phyloP scores from a whole-genome alignment of 1,284 basidiomycete species.

The Trametes polyzona region DNA sequence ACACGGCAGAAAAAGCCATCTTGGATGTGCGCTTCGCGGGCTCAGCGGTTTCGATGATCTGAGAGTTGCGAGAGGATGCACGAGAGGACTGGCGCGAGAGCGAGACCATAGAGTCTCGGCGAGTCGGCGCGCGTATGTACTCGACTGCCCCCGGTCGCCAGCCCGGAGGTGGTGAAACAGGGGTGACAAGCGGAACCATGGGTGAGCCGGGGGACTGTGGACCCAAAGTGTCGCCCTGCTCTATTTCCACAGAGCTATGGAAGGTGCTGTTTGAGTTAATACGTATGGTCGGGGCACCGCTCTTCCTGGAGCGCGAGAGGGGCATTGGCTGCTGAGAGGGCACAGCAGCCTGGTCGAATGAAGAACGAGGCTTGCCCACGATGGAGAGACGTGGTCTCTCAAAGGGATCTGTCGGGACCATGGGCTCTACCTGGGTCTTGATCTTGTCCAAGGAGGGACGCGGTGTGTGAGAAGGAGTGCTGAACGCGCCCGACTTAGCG shows the following conservation, averaged over 20 bases:
- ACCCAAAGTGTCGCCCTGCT: conserved; percentile 8
- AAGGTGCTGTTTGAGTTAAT: conserved; percentile 15
- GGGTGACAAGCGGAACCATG: conserved; percentile 21
- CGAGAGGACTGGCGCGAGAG: conserved; percentile 24
- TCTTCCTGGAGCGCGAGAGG: background rate
- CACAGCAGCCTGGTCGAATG: conserved; percentile 8
- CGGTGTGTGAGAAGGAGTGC: conserved; percentile 15
- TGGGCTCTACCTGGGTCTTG: conserved; percentile 7
- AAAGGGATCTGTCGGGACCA: conserved; percentile 20
- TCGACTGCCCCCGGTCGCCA: conserved; percentile 13
- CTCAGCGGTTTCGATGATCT: conserved; percentile 5
- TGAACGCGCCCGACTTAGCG: conserved; percentile 16
- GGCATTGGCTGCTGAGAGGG: too few relatives aligned
- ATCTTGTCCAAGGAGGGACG: conserved; percentile 20
- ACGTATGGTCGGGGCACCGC: conserved; percentile 5
- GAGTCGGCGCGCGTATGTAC: conserved; percentile 14
- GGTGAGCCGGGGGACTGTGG: conserved; percentile 15
- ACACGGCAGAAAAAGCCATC: background rate
- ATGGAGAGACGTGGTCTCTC: conserved; percentile 14
- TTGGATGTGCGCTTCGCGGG: conserved; percentile 4
- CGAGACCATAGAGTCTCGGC: conserved; percentile 21
- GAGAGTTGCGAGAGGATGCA: conserved; percentile 24
- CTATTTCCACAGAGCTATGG: conserved; percentile 9
- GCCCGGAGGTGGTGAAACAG: conserved; percentile 9
- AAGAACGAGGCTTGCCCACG: conserved; percentile 1